These are phyloP conservation scores for Grosmannia penicillata DNA, from an alignment of 2,329 filamentous ascomycete genomes.

Conservation along the genomic window DNA sequence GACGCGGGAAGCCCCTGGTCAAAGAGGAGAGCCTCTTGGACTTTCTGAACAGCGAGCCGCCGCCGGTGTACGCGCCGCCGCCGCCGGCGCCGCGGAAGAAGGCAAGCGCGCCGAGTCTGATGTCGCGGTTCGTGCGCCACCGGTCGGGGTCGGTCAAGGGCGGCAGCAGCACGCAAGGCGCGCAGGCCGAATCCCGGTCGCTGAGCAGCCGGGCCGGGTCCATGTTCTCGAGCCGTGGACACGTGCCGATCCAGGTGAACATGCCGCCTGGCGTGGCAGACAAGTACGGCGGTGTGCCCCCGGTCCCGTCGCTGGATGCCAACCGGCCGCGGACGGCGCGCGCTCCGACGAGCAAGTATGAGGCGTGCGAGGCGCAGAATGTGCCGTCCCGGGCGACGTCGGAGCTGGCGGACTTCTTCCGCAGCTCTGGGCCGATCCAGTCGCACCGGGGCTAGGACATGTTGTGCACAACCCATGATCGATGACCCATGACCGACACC, in stretches of 20 bases:
- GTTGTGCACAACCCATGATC: too few species aligned
- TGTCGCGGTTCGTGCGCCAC: conserved; percentile 41
- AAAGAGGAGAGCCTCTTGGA: conserved; percentile 58
- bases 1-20: conserved; percentile 22
- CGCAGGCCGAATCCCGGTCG: conserved; percentile 19
- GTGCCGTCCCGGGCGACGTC: conserved; percentile 33
- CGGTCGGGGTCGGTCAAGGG: too few species aligned
- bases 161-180: conserved; percentile 11
- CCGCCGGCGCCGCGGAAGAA: conserved; percentile 43
- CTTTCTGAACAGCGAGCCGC: conserved; percentile 55
- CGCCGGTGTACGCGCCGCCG: conserved; percentile 36
- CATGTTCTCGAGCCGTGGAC: conserved; percentile 17
- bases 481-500: too few species aligned
- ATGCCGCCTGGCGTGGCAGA: conserved; percentile 31
- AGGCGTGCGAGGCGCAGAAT: conserved; percentile 36
- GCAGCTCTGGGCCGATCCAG: conserved; percentile 48
- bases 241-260: conserved; percentile 38
- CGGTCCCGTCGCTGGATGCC: too few species aligned
- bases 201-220: conserved; percentile 24
- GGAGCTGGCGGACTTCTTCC: conserved; percentile 60
- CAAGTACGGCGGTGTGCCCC: conserved; percentile 18
- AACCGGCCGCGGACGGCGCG: too few species aligned
- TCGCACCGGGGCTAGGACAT: conserved; percentile 10
- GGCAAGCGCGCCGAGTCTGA: conserved; percentile 45
- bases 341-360: conserved; percentile 41